phyloP scores from a whole-genome alignment of 164 flowering plant species.

The Kingdonia uniflora region DNA sequence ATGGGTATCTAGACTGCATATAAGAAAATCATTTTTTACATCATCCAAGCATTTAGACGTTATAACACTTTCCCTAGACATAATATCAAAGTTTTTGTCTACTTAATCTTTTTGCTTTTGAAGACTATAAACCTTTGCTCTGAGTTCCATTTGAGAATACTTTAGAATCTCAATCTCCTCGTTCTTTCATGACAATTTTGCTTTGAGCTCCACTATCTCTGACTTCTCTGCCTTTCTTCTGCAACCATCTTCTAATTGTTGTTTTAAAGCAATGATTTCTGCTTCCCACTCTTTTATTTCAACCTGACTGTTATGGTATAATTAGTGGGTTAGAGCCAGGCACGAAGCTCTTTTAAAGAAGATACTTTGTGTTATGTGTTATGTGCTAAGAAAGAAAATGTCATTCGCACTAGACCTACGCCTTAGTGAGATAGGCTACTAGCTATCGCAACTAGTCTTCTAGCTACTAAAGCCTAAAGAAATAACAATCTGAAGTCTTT shows the following conservation, averaged over 20 bases:
- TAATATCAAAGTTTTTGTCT: slow-evolving; percentile 28
- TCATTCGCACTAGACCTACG: too few relatives aligned
- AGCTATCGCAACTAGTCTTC: too few relatives aligned
- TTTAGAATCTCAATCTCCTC: slow-evolving; percentile 30
- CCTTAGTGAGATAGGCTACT: too few relatives aligned
- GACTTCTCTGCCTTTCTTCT: slow-evolving; percentile 17
- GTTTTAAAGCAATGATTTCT: slow-evolving; percentile 21
- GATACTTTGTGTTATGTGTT: too few relatives aligned
- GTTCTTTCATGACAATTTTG: slow-evolving; percentile 24
- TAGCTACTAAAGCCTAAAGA: too few relatives aligned
- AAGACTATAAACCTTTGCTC: slow-evolving; percentile 30
- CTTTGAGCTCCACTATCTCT: slow-evolving; percentile 26
- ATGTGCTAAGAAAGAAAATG: too few relatives aligned
- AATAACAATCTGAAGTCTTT: too few relatives aligned
- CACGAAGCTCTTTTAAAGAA: slow-evolving; percentile 10
- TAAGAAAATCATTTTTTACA: slow-evolving; percentile 37
- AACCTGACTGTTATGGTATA: slow-evolving; percentile 10
- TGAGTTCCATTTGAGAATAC: slow-evolving; percentile 21
- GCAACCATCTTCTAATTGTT: slow-evolving; percentile 16
- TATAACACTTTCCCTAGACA: slow-evolving; percentile 27
- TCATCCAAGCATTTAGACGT: slow-evolving; percentile 41
- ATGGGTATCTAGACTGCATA: slow-evolving; percentile 38
- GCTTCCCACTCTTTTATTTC: slow-evolving; percentile 16
- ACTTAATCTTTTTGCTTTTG: slow-evolving; percentile 32
- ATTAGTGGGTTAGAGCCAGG: slow-evolving; percentile 28